Conservation (phyloP, 139 green algal genomes). For the Chlorella sp. region DNA sequence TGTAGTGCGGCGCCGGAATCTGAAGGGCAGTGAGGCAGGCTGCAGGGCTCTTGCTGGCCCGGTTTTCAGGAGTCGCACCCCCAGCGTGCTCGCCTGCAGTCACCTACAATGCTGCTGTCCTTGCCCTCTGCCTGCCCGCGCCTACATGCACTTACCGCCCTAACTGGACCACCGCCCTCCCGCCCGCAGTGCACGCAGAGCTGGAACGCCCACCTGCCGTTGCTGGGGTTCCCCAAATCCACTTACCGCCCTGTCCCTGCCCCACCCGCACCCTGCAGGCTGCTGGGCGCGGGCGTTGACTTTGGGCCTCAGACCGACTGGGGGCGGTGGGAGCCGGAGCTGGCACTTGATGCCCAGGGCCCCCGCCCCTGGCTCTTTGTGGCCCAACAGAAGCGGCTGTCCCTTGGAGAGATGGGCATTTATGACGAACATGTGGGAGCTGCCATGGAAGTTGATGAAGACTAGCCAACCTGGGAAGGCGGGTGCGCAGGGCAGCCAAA, state of each 20-base stretch:
- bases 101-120: neutral
- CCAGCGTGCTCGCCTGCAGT: too few species aligned
- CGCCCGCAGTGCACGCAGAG: too few species aligned
- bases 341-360: neutral
- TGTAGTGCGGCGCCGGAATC: too few species aligned
- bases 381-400: slow-evolving; percentile 70
- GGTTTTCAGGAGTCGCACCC: too few species aligned
- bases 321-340: neutral
- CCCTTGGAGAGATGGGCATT: slow-evolving; percentile 62
- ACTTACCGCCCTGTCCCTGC: neutral
- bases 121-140: neutral
- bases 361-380: slow-evolving; percentile 61
- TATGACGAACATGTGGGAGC: slow-evolving; percentile 58
- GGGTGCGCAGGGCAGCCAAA: too few species aligned
- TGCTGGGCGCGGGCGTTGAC: slow-evolving; percentile 24
- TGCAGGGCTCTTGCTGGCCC: too few species aligned
- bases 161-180: too few species aligned
- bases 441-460: slow-evolving; percentile 65
- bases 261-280: neutral
- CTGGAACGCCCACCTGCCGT: neutral
- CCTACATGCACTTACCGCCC: too few species aligned
- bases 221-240: neutral
- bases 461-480: slow-evolving; percentile 26
- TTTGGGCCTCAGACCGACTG: slow-evolving; percentile 24
- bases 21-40: too few species aligned